A percentile compares a stretch with the other conserved stretches of the same genome.
These are phyloP conservation scores for Ichthyophthirius multifiliis DNA, from an alignment of 169 alveolate genomes.

Conservation along the genomic window DNA sequence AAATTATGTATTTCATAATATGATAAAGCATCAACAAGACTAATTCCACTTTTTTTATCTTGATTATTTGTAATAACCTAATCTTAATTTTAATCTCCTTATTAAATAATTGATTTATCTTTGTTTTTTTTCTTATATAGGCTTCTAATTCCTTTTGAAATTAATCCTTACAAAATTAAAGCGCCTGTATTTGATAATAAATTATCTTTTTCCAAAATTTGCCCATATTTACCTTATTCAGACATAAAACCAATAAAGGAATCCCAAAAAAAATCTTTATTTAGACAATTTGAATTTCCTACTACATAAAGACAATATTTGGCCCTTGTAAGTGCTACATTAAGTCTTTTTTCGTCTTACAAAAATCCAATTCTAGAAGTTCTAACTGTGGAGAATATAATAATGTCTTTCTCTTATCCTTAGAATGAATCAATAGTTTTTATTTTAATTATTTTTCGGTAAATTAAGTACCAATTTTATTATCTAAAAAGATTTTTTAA, in stretches of 20 bases:
- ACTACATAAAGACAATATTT: constrained; percentile 58
- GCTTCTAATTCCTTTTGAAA: too few relatives aligned
- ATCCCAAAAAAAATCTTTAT: constrained; percentile 50
- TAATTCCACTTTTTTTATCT: too few relatives aligned
- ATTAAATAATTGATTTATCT: too few relatives aligned
- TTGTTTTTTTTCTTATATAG: too few relatives aligned
- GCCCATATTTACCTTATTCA: too few relatives aligned
- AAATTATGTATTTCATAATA: too few relatives aligned
- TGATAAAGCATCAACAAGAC: too few relatives aligned
- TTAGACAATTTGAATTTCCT: constrained; percentile 59
- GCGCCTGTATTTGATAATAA: too few relatives aligned
- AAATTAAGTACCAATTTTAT: neutral
- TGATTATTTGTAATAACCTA: too few relatives aligned
- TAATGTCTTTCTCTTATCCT: constrained; percentile 76
- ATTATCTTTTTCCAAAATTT: too few relatives aligned
- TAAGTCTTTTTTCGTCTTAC: constrained; percentile 71
- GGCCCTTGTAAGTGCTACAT: constrained; percentile 78
- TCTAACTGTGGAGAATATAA: constrained; percentile 66
- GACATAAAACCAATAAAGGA: constrained; percentile 45
- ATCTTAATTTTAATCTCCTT: too few relatives aligned
- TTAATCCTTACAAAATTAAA: too few relatives aligned
- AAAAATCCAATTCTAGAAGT: constrained; percentile 42
- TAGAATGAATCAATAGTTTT: constrained; percentile 78
- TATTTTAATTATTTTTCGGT: constrained; percentile 41
- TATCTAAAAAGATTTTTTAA: constrained; percentile 37